Conservation (phyloP, 345 rosid species). For the Capsella bursapastoris region DNA sequence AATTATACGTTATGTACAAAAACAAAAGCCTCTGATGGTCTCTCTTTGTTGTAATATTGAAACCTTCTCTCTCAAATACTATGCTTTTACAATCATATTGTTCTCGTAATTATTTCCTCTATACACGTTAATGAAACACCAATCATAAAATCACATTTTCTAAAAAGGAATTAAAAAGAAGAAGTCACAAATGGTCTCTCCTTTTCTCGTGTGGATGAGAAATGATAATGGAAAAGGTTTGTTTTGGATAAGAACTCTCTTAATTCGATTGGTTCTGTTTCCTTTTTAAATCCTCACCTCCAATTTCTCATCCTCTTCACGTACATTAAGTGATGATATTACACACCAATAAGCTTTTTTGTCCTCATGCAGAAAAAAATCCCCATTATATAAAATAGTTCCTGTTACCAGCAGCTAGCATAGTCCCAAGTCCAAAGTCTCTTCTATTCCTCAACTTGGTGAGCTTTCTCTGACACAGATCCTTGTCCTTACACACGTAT, state of each 20-base stretch:
- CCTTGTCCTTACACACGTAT: conserved; percentile 7
- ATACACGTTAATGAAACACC: neutral
- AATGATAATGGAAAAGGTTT: neutral
- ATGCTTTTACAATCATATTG: neutral
- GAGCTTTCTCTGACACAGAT: conserved; percentile 17
- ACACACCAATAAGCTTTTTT: conserved; percentile 1
- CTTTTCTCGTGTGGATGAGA: conserved; percentile 6
- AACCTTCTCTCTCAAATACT: neutral
- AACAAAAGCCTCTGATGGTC: neutral
- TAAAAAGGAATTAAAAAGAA: neutral
- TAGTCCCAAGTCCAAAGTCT: neutral
- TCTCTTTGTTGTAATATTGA: neutral
- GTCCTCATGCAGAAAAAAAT: conserved; percentile 24
- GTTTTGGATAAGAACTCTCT: conserved; percentile 30
- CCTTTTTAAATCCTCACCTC: conserved; percentile 22
- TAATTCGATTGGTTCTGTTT: conserved; percentile 23
- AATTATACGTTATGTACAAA: neutral
- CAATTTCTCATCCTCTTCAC: conserved; percentile 23
- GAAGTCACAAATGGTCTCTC: neutral
- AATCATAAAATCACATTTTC: neutral
- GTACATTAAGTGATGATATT: too few species aligned
- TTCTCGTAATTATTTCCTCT: neutral
- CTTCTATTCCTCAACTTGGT: conserved; percentile 19
- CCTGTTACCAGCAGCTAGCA: conserved; percentile 14
- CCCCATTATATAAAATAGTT: conserved; percentile 9